Conservation (phyloP, 192 early-diverging fungal species). For the Backusella tarrabulga region DNA sequence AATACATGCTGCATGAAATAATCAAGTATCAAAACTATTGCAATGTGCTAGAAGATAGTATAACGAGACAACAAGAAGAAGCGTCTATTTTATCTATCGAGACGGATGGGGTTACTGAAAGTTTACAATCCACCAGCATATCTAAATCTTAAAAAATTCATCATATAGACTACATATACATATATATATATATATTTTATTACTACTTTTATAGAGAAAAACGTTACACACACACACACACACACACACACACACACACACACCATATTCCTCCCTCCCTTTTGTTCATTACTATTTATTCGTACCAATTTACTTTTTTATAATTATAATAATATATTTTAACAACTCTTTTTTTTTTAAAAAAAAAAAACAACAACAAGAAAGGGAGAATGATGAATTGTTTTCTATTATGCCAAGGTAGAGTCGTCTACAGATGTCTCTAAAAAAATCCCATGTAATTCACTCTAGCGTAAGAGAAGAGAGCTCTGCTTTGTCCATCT, state of each 20-base stretch:
- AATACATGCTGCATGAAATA: conserved; percentile 78
- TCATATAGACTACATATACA: not conserved
- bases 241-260: not conserved
- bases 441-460: too few species aligned
- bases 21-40: conserved; percentile 84
- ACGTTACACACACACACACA: not conserved
- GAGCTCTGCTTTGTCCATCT: too few species aligned
- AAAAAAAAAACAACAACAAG: too few species aligned
- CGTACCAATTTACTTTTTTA: not conserved
- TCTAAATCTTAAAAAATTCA: not conserved
- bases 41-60: conserved; percentile 62
- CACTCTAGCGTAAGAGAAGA: too few species aligned
- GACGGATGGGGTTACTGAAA: not conserved
- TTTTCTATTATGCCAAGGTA: too few species aligned
- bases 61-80: conserved; percentile 7
- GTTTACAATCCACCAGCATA: not conserved
- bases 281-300: not conserved
- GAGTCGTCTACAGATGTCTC: too few species aligned
- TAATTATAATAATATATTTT: not conserved
- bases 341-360: not conserved
- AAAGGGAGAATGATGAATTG: too few species aligned
- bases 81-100: not conserved
- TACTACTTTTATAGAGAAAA: not conserved
- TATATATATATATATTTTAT: not conserved
- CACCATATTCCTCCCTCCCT: not conserved